Conservation (phyloP, 2,329 filamentous ascomycete genomes). For the Beauveria medogensis region DNA sequence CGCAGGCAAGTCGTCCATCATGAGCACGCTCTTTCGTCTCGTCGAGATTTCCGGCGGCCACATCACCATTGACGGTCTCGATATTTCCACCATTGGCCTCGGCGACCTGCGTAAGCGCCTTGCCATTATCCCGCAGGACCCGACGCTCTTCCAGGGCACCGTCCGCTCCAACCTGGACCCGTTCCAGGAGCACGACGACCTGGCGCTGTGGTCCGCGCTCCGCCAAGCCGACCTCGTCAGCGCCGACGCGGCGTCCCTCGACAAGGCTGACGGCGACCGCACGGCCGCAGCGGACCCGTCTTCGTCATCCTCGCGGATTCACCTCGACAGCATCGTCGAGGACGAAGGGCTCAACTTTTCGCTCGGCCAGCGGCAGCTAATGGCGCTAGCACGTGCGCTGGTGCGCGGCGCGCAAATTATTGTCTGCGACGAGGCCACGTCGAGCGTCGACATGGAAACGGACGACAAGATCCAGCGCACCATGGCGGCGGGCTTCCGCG, state of each 20-base stretch:
- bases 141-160: constrained; percentile 74
- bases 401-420: constrained; percentile 87
- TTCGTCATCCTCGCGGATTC: constrained; percentile 48
- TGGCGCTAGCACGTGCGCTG: constrained; percentile 86
- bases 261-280: constrained; percentile 36
- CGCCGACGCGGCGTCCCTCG: constrained; percentile 48
- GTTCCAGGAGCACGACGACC: constrained; percentile 68
- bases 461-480: constrained; percentile 91
- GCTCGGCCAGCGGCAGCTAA: constrained; percentile 86
- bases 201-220: constrained; percentile 70
- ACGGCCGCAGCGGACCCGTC: no score
- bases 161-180: constrained; percentile 74
- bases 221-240: constrained; percentile 67
- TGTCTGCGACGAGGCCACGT: constrained; percentile 93
- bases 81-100: constrained; percentile 67
- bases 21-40: constrained; percentile 73
- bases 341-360: constrained; percentile 96
- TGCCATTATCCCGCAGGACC: constrained; percentile 78
- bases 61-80: constrained; percentile 57
- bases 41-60: constrained; percentile 55
- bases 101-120: constrained; percentile 68
- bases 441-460: constrained; percentile 89
- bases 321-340: constrained; percentile 78
- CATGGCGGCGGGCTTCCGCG: constrained; percentile 76
- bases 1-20: constrained; percentile 76